Conservation (phyloP, 2,329 filamentous ascomycete genomes). For the Ceratocystis harringtonii region DNA sequence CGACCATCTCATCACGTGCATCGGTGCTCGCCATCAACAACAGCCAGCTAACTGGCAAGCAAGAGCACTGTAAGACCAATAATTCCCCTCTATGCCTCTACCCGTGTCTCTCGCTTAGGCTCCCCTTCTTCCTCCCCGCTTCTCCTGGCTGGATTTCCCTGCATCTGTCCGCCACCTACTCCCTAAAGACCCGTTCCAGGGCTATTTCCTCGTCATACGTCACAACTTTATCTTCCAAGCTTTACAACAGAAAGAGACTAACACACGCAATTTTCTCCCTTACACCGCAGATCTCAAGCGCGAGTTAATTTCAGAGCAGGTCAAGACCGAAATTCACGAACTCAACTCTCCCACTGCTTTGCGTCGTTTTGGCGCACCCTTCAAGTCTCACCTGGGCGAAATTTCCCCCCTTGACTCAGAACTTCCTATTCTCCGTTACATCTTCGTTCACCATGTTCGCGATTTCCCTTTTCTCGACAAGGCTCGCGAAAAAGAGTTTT, state of each 20-base stretch:
- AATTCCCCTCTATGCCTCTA: conserved; percentile 14
- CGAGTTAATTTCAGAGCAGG: conserved; percentile 82
- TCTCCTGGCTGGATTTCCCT: background rate
- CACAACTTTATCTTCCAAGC: background rate
- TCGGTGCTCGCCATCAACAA: conserved; percentile 22
- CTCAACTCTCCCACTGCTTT: conserved; percentile 90
- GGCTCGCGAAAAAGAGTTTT: conserved; percentile 96
- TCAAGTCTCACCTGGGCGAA: conserved; percentile 82
- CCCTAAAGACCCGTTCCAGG: background rate
- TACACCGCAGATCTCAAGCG: conserved; percentile 66
- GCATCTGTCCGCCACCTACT: background rate
- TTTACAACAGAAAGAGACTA: background rate
- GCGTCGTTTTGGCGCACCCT: conserved; percentile 87
- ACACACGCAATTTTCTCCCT: background rate
- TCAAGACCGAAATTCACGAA: conserved; percentile 77
- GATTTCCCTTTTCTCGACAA: conserved; percentile 97
- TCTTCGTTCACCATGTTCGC: conserved; percentile 94
- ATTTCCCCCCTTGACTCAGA: conserved; percentile 88
- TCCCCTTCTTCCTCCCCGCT: background rate
- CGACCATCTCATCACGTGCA: conserved; percentile 20
- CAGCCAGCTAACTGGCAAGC: conserved; percentile 67
- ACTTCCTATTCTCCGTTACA: conserved; percentile 81
- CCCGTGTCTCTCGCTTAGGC: background rate
- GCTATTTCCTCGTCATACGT: background rate
- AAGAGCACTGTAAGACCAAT: conserved; percentile 70